Base-by-base conservation (phyloP, 2,329 filamentous ascomycete species). In the Penicillium sp. region DNA sequence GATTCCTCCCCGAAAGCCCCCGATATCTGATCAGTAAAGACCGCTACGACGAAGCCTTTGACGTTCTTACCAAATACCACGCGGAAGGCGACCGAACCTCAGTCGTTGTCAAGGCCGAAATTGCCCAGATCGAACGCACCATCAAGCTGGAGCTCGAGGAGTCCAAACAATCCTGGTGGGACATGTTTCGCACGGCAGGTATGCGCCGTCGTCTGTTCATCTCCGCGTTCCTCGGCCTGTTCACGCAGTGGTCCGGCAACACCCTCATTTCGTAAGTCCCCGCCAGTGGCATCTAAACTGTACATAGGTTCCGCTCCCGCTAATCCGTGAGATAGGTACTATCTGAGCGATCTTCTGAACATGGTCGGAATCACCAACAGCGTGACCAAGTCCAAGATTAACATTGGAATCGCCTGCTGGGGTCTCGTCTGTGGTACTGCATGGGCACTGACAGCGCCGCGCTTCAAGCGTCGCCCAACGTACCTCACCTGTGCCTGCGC, bases 91-190 rank as follows among this genome's bases (percentile, higher is more conserved):
- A 85, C 53, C 68, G 68, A 6, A 71, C 79, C 37, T 85, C 82
- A 0, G 74, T 81, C 13, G 80, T 87, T 13, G 84, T 87, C 28
- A 79, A 81, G 55, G 84, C 84, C 8, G 87, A 89, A 68, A 83
- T 87, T 68, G 81, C 81, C 0, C 84, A 89, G 70, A 89, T 89
- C 65, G 77, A 82, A 53, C 79, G 81, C 4, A 85, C 85, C 0
- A 83, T 87, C 67, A 79, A 80, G 33, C 67, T 85, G 0, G 85
- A 87, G 68, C 74, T 83, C 57, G 83, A 87, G 35, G 66, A 62
- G 19, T 46, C 67, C 10, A 70, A 68, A 8, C 63, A 68, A 52
- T 63, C 66, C 14, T 75, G 73, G 73, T 49, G 53, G 35, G 70
- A 72, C 46, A 66, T 75, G 65, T 65, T 75, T 56, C 58, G 54